Evolutionary conservation across 1,139 yeast species (phyloP), one percentile per base, ranked within the genome.

Genomic region (Nakaseomyces kungkrabaensis): DNA sequence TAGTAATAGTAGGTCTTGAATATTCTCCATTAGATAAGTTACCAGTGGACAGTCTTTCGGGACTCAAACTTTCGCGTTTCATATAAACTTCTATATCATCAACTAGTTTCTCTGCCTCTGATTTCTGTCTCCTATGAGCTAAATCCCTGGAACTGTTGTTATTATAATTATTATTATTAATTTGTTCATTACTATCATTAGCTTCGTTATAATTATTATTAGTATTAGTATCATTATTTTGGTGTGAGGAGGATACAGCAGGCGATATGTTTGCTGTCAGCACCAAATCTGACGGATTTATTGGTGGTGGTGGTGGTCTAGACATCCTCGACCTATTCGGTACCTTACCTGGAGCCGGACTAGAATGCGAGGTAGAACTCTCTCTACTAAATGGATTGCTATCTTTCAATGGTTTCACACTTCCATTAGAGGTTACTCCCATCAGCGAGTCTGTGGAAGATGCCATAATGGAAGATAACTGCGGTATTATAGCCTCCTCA

Each of bases 101-200:
- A 4, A 63, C 63, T 27, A 65, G 52, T 45, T 60, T 59, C 47
- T 66, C 69, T 7, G 67, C 65, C 43, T 66, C 63, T 5, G 69
- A 65, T 38, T 56, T 52, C 44, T 64, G 62, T 37, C 67, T 56
- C 47, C 54, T 52, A 48, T 65, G 68, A 27, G 24, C 34, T 7
- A 17, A 10, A n/a, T 38, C 42, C 25, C 13, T 37, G 40, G 40
- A 5, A 37, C 11, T 17, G 10, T 6, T n/a, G 25, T 37, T 37
- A 17, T 24, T 13, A 37, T 37, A 5, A 4, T 24, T 17, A 9
- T 8, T 9, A 8, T 7, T 5, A 37, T 37, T 37, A 29, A 9
- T 29, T 2, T 29, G 22, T 17, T 17, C 9, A 29, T 29, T 7
- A 9, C 9, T 29, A 7, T 29, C 31, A 29, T 29, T 29, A 29